phyloP scores from a whole-genome alignment of 176 grass and related monocot genomes.

The Musa beccarii region DNA sequence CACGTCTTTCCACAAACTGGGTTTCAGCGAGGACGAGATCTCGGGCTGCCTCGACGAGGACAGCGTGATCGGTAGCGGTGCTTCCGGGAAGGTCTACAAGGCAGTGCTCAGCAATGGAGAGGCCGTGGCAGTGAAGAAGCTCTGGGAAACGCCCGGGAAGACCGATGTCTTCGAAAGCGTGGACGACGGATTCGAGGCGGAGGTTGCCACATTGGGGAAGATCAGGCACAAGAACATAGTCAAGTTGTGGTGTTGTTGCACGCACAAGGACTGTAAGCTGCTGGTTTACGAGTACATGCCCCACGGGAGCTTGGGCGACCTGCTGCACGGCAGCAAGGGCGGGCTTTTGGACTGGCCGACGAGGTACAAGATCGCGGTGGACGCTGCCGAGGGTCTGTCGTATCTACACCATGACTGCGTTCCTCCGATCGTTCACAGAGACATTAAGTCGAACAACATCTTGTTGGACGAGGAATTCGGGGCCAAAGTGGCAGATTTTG shows the following conservation, averaged over 20 bases:
- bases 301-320: constrained; percentile 12
- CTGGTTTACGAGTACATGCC: constrained; percentile 27
- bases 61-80: constrained; percentile 9
- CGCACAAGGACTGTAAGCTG: constrained; percentile 3
- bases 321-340: constrained; percentile 6
- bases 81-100: constrained; percentile 17
- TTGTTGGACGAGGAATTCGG: constrained; percentile 11
- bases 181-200: not conserved
- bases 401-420: constrained; percentile 19
- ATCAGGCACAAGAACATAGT: constrained; percentile 23
- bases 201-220: constrained; percentile 11
- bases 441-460: constrained; percentile 17
- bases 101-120: constrained; percentile 9
- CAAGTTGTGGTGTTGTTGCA: constrained; percentile 20
- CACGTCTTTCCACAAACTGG: constrained; percentile 9
- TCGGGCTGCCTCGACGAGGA: constrained; percentile 3
- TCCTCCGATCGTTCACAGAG: constrained; percentile 11
- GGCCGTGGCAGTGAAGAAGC: constrained; percentile 12
- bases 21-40: constrained; percentile 11
- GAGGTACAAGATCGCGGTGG: constrained; percentile 14
- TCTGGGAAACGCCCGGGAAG: not conserved
- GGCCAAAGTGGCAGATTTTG: constrained; percentile 13
- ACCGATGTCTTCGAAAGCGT: not conserved
- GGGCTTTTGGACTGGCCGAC: constrained; percentile 10
- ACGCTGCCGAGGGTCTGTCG: constrained; percentile 7